Evolutionary conservation across 345 rosid genomes (phyloP).

Genomic region (Pugionium cornutum): DNA sequence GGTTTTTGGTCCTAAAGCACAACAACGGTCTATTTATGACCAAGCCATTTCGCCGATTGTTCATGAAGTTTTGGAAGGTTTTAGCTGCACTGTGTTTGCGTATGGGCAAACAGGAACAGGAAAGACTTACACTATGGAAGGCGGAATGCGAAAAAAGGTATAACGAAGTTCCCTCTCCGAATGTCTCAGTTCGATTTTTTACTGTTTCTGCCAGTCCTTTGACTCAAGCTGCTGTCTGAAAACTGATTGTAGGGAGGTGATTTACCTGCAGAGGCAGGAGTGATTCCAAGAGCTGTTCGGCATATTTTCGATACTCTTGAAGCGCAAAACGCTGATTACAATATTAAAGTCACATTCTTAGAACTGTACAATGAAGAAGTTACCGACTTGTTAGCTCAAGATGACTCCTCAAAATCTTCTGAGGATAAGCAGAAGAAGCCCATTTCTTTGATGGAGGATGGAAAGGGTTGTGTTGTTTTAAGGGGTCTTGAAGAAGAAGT

Average conservation of each 20-base stretch:
- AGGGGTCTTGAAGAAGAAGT: slow-evolving; percentile 94
- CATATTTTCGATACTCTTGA: slow-evolving; percentile 82
- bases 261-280: slow-evolving; percentile 88
- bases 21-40: slow-evolving; percentile 88
- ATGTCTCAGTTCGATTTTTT: neutral
- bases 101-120: slow-evolving; percentile 95
- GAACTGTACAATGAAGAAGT: slow-evolving; percentile 94
- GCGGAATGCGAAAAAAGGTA: slow-evolving; percentile 92
- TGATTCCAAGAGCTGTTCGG: slow-evolving; percentile 89
- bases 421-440: slow-evolving; percentile 86
- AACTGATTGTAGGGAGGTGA: slow-evolving; percentile 66
- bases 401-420: slow-evolving; percentile 54
- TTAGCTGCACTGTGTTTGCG: slow-evolving; percentile 92
- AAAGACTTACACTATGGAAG: slow-evolving; percentile 95
- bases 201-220: neutral
- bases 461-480: slow-evolving; percentile 80
- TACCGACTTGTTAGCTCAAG: slow-evolving; percentile 76
- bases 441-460: slow-evolving; percentile 88
- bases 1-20: slow-evolving; percentile 97
- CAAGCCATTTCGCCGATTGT: slow-evolving; percentile 86
- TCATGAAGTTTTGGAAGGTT: slow-evolving; percentile 89
- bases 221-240: neutral
- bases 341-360: slow-evolving; percentile 88
- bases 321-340: slow-evolving; percentile 86
- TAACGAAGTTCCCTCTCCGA: neutral